Evolutionary conservation across 192 early-diverging fungal genomes (phyloP).

Genomic region (Coemansia sp.): DNA sequence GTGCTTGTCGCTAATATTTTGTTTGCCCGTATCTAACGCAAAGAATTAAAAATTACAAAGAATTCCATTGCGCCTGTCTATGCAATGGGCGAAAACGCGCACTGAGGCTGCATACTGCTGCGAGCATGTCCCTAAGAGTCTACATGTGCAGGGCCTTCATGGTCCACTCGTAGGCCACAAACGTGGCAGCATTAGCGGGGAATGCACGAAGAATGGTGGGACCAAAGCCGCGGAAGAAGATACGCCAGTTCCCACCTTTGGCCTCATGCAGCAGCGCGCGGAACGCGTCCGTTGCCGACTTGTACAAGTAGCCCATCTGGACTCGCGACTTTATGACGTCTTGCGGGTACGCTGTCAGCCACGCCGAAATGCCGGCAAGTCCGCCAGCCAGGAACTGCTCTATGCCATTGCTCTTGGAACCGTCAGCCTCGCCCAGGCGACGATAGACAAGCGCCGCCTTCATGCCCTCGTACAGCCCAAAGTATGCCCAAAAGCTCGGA

Average conservation of each 20-base stretch:
- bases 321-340: slow-evolving; percentile 72
- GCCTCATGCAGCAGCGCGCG: slow-evolving; percentile 54
- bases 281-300: slow-evolving; percentile 49
- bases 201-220: slow-evolving; percentile 54
- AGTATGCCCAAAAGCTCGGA: slow-evolving; percentile 66
- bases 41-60: too few relatives aligned
- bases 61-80: too few relatives aligned
- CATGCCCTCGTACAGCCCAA: slow-evolving; percentile 80
- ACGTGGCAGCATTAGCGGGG: slow-evolving; percentile 80
- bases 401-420: slow-evolving; percentile 46
- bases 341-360: slow-evolving; percentile 79
- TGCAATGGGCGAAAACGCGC: neutral
- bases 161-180: slow-evolving; percentile 69
- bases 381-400: slow-evolving; percentile 76
- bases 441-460: slow-evolving; percentile 65
- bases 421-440: slow-evolving; percentile 46
- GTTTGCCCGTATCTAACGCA: too few relatives aligned
- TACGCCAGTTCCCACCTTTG: slow-evolving; percentile 32
- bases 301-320: slow-evolving; percentile 57
- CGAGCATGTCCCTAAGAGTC: too few relatives aligned
- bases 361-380: slow-evolving; percentile 73
- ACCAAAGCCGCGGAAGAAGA: slow-evolving; percentile 51
- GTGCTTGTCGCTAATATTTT: too few relatives aligned
- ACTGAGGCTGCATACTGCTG: neutral
- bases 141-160: slow-evolving; percentile 25